These are phyloP conservation scores for Starmerella bombi DNA, from an alignment of 805 yeast species.

Conservation along the genomic window DNA sequence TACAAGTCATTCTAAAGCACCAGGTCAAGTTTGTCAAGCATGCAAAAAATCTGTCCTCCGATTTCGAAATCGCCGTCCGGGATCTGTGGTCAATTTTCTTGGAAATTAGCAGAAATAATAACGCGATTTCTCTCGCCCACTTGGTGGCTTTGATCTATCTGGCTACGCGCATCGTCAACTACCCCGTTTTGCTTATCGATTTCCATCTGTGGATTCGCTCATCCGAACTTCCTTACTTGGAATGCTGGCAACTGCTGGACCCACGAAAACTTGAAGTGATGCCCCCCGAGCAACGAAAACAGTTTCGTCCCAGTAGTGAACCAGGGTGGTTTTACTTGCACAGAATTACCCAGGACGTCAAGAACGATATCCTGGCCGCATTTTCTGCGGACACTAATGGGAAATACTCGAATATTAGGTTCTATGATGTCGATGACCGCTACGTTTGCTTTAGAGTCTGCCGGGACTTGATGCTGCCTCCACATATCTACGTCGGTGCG, in stretches of 20 bases:
- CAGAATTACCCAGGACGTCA: background rate
- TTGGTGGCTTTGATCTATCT: conserved; percentile 11
- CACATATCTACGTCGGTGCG: conserved; percentile 34
- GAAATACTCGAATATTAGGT: background rate
- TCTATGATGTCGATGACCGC: conserved; percentile 4
- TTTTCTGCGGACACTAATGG: background rate
- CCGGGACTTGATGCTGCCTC: conserved; percentile 37
- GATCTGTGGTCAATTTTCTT: conserved; percentile 12
- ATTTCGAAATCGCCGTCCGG: conserved; percentile 5
- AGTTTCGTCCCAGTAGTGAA: conserved; percentile 4
- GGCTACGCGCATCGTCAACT: conserved; percentile 6
- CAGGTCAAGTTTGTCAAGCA: conserved; percentile 9
- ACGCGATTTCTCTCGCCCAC: conserved; percentile 2
- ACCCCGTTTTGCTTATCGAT: conserved; percentile 9
- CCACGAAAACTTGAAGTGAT: background rate
- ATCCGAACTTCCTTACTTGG: conserved; percentile 9
- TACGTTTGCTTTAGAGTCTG: conserved; percentile 9
- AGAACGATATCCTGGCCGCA: background rate
- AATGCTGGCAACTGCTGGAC: conserved; percentile 4
- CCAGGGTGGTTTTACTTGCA: conserved; percentile 7
- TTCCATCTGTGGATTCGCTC: conserved; percentile 10
- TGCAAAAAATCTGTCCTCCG: conserved; percentile 1
- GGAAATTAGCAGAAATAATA: conserved; percentile 7
- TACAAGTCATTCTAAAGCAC: conserved; percentile 11
- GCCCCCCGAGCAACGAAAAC: conserved; percentile 8